These are phyloP conservation scores for Hyphopichia khmerensis DNA, from an alignment of 1,139 yeast genomes.

Conservation along the genomic window DNA sequence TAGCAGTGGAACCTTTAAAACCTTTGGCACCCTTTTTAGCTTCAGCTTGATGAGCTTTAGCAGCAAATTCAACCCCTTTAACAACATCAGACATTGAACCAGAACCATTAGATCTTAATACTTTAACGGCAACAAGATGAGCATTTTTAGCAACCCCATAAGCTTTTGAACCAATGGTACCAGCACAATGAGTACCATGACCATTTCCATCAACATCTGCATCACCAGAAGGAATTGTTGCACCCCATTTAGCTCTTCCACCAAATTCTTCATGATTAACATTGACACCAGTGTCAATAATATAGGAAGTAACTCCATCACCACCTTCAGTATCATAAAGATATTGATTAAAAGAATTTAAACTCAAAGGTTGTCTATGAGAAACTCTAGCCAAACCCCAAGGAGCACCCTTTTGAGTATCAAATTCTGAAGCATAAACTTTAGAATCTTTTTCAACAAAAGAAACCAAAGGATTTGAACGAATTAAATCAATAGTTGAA, in stretches of 20 bases:
- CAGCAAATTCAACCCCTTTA: conserved; percentile 45
- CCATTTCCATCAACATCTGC: conserved; percentile 89
- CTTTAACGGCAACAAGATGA: conserved; percentile 42
- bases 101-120: conserved; percentile 39
- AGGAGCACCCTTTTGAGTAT: conserved; percentile 79
- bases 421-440: conserved; percentile 64
- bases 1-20: conserved; percentile 45
- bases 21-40: conserved; percentile 29
- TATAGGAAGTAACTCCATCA: conserved; percentile 87
- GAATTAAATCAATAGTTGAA: conserved; percentile 66
- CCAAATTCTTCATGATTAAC: conserved; percentile 78
- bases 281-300: conserved; percentile 91
- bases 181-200: conserved; percentile 50
- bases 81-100: conserved; percentile 44
- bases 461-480: conserved; percentile 70
- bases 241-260: conserved; percentile 94
- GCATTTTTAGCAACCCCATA: conserved; percentile 47
- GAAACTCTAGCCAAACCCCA: conserved; percentile 97
- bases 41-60: conserved; percentile 33
- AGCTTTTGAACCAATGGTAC: conserved; percentile 42
- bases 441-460: conserved; percentile 79
- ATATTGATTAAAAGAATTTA: conserved; percentile 84
- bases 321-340: conserved; percentile 83
- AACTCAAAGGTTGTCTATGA: conserved; percentile 73
- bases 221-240: conserved; percentile 83